These are phyloP conservation scores for Tylopilus intermedius DNA, from an alignment of 768 basidiomycete species.

Conservation along the genomic window DNA sequence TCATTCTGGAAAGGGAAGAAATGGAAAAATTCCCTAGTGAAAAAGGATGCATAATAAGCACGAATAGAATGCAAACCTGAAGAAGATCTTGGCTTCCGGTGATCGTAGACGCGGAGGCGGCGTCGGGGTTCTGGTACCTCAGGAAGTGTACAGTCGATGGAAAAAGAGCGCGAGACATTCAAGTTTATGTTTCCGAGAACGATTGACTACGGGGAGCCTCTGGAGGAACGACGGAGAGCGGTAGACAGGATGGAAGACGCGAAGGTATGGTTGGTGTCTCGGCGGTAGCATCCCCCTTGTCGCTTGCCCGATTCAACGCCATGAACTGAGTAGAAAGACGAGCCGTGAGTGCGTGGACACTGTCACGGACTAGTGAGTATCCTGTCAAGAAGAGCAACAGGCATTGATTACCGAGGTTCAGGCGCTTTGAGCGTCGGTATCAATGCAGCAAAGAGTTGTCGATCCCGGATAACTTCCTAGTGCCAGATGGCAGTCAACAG, in stretches of 20 bases:
- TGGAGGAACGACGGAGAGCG: conserved; percentile 21
- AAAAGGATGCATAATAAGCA: background rate
- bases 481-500: background rate
- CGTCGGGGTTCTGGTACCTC: conserved; percentile 16
- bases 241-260: conserved; percentile 13
- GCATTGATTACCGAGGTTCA: conserved; percentile 53
- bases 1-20: conserved; percentile 15
- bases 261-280: conserved; percentile 20
- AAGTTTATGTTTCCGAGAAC: conserved; percentile 26
- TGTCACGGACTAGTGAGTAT: conserved; percentile 25
- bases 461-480: conserved; percentile 72
- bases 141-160: conserved; percentile 10
- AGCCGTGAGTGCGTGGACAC: conserved; percentile 83
- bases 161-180: conserved; percentile 22
- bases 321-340: too few species aligned
- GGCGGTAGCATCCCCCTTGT: background rate
- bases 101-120: conserved; percentile 9
- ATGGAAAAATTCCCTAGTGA: background rate
- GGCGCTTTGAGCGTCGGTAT: conserved; percentile 72
- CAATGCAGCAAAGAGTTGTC: conserved; percentile 62
- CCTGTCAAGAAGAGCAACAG: background rate
- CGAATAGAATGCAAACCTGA: conserved; percentile 20
- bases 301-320: too few species aligned
- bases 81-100: conserved; percentile 27
- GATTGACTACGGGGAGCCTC: conserved; percentile 19